Evolutionary conservation across 805 yeast species (phyloP), one percentile per base, ranked within the genome.

Genomic region (Starmerella khaoyaiensis): DNA sequence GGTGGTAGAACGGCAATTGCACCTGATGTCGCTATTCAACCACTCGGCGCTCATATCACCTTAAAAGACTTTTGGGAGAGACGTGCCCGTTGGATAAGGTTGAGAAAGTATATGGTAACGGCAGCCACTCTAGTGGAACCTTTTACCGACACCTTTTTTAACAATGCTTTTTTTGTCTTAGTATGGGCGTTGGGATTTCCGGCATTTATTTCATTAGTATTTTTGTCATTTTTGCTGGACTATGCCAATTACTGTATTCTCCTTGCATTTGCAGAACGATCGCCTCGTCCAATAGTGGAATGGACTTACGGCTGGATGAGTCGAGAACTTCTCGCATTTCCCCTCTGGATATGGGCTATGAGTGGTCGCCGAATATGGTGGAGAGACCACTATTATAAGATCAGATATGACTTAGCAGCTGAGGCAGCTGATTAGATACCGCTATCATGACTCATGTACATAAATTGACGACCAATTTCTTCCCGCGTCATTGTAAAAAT

Each of bases 81-180:
- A 38, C 61, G 95, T 37, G 73, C 77, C 19, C 63, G 95, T 39
- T 83, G 95, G 95, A 59, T 83, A 17, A 64, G 94, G 29, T 93
- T 82, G 10, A 63, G 95, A 23, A 79, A 78, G 51, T 81, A 80
- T 54, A 82, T 83, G 93, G 94, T 83, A 3, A 59, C 77, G 21
- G 73, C 74, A 11, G 94, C 94, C 1, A 83, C 95, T 0, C 54
- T 83, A 34, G 61, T 82, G 20, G 95, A 83, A 52, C 94, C 95
- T 3, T 69, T 86, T 5, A 83, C 95, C 0, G 95, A 83, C 55
- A 69, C 78, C 31, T 44, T 83, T 2, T 55, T 81, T 3, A 67
- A 76, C 7, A 61, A 63, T 2, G 38, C 77, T 14, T 59, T 71
- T 26, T 53, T 60, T 8, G 17, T 26, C 10, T 21, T 27, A 21